Percentiles rank a stretch among this genome's conserved stretches.
Evolutionary conservation across 2,329 filamentous ascomycete genomes (phyloP).

Genomic region (Aspergillus fumigatus): DNA sequence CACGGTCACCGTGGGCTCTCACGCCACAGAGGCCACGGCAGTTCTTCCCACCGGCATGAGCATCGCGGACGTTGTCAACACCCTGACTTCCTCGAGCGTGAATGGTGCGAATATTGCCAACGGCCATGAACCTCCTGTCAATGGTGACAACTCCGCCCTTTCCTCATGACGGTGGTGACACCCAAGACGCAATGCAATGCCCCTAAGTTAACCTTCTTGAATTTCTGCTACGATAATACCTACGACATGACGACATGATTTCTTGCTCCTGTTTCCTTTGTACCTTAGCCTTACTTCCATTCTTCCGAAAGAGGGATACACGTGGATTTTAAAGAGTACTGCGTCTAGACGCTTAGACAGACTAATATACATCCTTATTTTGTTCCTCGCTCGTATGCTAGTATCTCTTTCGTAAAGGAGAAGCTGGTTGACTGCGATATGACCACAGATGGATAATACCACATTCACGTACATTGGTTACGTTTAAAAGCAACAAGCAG

Average conservation of each 20-base stretch:
- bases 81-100: slow-evolving; percentile 11
- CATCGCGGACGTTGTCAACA: slow-evolving; percentile 51
- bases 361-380: background rate
- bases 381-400: background rate
- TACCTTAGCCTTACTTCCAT: background rate
- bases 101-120: slow-evolving; percentile 5
- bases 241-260: background rate
- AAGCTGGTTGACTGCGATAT: background rate
- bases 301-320: background rate
- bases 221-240: background rate
- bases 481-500: background rate
- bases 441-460: background rate
- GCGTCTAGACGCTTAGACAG: background rate
- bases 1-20: slow-evolving; percentile 76
- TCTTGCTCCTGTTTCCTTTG: background rate
- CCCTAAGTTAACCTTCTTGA: background rate
- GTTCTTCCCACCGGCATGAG: slow-evolving; percentile 83
- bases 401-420: background rate
- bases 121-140: background rate
- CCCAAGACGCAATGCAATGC: background rate
- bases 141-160: background rate
- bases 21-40: slow-evolving; percentile 77
- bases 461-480: background rate
- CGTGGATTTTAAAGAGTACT: background rate
- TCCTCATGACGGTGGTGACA: background rate